Evolutionary conservation across 352 stramenopile genomes (phyloP), one percentile per base, ranked within the genome.

Genomic region (Pythium graminicola): DNA sequence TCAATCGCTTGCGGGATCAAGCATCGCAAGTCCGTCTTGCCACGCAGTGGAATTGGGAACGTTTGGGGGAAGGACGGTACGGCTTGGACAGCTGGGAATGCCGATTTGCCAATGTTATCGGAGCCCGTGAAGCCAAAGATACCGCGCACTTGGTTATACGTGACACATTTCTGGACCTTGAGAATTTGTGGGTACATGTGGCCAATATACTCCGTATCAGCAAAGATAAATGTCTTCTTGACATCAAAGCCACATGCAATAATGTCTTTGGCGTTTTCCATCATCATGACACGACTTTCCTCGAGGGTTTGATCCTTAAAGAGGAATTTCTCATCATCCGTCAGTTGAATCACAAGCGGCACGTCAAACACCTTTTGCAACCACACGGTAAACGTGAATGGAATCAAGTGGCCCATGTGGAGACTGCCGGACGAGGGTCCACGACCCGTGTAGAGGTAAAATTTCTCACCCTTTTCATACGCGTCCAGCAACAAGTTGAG

Each of bases 271-370:
- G 96, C 95, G 81, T 99, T 99, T 69, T 99, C 95, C 55, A 92
- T 95, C 45, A 96, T 98, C 68, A 99, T 93, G 26, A 82, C 60
- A 43, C 95, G 80, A 57, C 78, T 91, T 61, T 96, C 79, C 51
- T 86, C 83, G 20, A 95, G 68, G 50, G 85, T 93, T 62, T 95
- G 81, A 58, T 98, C 94, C 75, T 99, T 99, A 76, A 99, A 99
- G 9, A 99, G 66, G 61, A 99, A 99, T 75, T 99, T 99, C 68
- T 99, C 97, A 70, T 99, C 97, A 69, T 99, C 97, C 4, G 97
- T 99, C 48, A 99, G 94, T 79, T 99, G 97, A 69, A 99, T 98
- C 56, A 99, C 97, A 46, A 99, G 81, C 11, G 97, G 97, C 65
- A 98, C 96, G 50, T 98, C 81, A 60, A 99, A 99, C 40, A 97